Base-by-base conservation (phyloP, 306 rosid species). In the Spatholobus suberectus region DNA sequence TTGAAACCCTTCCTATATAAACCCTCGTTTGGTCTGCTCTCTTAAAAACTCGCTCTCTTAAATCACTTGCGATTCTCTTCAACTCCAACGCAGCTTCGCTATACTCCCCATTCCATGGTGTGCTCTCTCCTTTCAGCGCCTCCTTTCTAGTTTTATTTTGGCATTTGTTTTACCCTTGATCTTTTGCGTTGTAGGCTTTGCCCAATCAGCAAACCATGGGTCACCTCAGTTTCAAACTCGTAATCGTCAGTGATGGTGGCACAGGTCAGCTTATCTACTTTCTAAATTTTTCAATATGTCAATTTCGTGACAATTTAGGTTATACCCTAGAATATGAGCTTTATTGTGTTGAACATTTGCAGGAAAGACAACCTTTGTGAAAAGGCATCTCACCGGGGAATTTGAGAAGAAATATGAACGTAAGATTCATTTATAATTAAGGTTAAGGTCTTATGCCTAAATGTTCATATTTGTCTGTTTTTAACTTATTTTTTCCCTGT, bases 121-220 rank as follows among this genome's bases (percentile, higher is more conserved):
- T 2, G 70, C 11, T 32, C 23, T 32, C 43, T 14, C 35, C 2
- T 23, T 47, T 65, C 21, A 13, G 3, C 23, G 0, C 23, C 10
- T 76, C 1, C 1, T 21, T 14, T 65, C 35, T 20, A 1, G 7
- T 34, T 70, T 58, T 13, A 43, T 52, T 29, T 5, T 7, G 2
- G 0, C 44, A 1, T 4, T 71, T 5, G n/a, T 21, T 81, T 46
- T 0, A 3, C 17, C 18, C 11, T 43, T 14, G 12, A 8, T 54
- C 13, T 5, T 55, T 44, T 43, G 20, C 3, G 54, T 0, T 21
- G 32, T 81, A 90, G 95, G 94, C 95, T 71, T 85, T 93, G 76
- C 97, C 97, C 5, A 91, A 89, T 83, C 97, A 93, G 88, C 94
- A 90, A 79, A 93, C 94, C 12, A 95, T 93, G 12, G 95, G 91